These are phyloP conservation scores for Tetracentron sinense DNA, from an alignment of 164 flowering plant genomes.

Conservation along the genomic window DNA sequence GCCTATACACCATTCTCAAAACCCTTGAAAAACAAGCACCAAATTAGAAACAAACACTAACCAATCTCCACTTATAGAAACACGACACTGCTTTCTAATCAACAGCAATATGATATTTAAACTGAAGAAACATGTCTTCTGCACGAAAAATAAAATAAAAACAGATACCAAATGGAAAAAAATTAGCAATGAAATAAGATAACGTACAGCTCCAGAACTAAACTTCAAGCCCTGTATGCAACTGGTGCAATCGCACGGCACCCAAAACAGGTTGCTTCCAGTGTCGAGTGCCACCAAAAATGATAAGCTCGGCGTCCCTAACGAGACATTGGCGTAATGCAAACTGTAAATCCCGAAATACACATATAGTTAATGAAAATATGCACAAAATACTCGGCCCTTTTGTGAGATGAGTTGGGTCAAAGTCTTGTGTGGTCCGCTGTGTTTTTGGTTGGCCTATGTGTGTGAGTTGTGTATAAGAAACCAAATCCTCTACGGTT, in stretches of 20 bases:
- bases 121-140: not conserved
- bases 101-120: not conserved
- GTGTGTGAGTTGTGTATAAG: too few relatives aligned
- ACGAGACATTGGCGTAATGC: slow-evolving; percentile 65
- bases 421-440: too few relatives aligned
- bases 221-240: slow-evolving; percentile 33
- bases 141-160: not conserved
- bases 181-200: not conserved
- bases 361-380: too few relatives aligned
- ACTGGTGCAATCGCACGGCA: slow-evolving; percentile 71
- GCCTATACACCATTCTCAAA: not conserved
- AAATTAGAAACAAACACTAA: too few relatives aligned
- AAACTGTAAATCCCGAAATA: slow-evolving; percentile 50
- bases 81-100: not conserved
- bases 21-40: not conserved
- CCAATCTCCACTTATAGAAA: not conserved
- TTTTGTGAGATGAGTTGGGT: too few relatives aligned
- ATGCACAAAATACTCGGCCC: too few relatives aligned
- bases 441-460: too few relatives aligned
- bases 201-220: slow-evolving; percentile 35
- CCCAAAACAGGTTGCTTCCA: slow-evolving; percentile 86
- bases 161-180: not conserved
- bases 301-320: slow-evolving; percentile 69
- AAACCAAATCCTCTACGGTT: too few relatives aligned
- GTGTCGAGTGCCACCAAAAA: slow-evolving; percentile 92